Base-by-base conservation (phyloP, 2,329 filamentous ascomycete species). In the Plenodomus biglobosus region DNA sequence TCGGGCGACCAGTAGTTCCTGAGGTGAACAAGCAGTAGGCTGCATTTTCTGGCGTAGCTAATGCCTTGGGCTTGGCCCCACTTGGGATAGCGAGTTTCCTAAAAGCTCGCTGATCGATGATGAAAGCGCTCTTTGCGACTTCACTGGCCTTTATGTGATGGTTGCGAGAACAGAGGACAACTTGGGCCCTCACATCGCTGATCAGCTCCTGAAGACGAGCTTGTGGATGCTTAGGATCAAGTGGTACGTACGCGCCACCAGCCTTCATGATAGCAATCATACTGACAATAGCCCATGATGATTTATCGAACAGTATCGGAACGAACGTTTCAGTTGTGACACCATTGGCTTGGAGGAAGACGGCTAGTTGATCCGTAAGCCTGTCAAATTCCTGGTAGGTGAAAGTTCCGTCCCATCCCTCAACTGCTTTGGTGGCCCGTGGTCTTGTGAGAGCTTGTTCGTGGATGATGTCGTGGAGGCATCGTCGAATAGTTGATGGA, bases 21-120 rank as follows among this genome's bases (percentile, higher is more conserved):
- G 67, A 71, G 0, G 79, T 80, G 55, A 86, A 83, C 7, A 88
- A 76, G 15, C 85, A 76, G 58, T 85, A 87, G 0, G 84, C 83
- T 3, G 78, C 75, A 38, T 80, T 46, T 73, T 75, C 2, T 73
- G 74, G 5, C 63, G 66, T 20, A 65, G 61, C 62, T 65, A 65
- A 24, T 69, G 63, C 16, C 69, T 73, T 44, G 54, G 69, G 50
- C 73, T 71, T 35, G 68, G 66, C 48, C 70, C 75, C 59, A 68
- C 60, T 17, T 54, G 44, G 62, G 47, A 46, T 42, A 52, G 37
- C 73, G 24, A 55, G 66, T 64, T 48, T 56, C 35, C 44, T 61
- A 78, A 73, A 2, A 74, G 71, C 50, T 72, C 74, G 20, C 70
- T 70, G 37, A 74, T 76, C 41, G 73, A 68, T 20, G 17, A 65